Conservation (phyloP, 2,329 filamentous ascomycete genomes). For the Aspergillus niger region DNA sequence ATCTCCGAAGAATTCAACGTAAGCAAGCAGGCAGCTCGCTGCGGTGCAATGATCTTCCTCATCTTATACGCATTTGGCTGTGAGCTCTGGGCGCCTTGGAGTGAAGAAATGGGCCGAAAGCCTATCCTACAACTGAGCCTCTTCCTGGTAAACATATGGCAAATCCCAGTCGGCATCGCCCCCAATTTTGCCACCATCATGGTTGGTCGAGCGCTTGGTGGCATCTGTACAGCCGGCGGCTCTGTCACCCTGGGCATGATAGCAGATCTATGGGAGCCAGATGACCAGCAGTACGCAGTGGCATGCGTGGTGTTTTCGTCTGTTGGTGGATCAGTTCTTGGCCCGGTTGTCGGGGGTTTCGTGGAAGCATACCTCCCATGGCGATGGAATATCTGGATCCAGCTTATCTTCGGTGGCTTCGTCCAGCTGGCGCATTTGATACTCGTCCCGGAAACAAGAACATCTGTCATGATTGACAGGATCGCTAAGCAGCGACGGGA, state of each 20-base stretch:
- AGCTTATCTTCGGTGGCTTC: constrained; percentile 73
- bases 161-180: constrained; percentile 70
- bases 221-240: constrained; percentile 70
- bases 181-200: constrained; percentile 72
- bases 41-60: constrained; percentile 76
- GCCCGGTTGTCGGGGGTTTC: constrained; percentile 76
- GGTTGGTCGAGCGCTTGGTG: constrained; percentile 69
- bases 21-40: constrained; percentile 67
- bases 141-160: constrained; percentile 75
- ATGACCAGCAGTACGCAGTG: constrained; percentile 74
- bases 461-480: constrained; percentile 68
- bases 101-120: constrained; percentile 77
- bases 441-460: constrained; percentile 75
- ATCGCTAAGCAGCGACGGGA: constrained; percentile 72
- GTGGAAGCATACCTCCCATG: constrained; percentile 67
- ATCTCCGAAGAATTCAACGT: constrained; percentile 69
- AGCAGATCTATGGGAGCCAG: constrained; percentile 71
- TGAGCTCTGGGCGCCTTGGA: constrained; percentile 86
- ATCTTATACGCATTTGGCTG: constrained; percentile 82
- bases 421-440: constrained; percentile 69
- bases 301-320: constrained; percentile 78
- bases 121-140: constrained; percentile 73
- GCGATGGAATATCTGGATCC: constrained; percentile 82
- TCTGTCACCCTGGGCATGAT: constrained; percentile 76
- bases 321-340: constrained; percentile 73